Evolutionary conservation across 2,329 filamentous ascomycete species (phyloP).

Genomic region (Didymosphaeria variabile): DNA sequence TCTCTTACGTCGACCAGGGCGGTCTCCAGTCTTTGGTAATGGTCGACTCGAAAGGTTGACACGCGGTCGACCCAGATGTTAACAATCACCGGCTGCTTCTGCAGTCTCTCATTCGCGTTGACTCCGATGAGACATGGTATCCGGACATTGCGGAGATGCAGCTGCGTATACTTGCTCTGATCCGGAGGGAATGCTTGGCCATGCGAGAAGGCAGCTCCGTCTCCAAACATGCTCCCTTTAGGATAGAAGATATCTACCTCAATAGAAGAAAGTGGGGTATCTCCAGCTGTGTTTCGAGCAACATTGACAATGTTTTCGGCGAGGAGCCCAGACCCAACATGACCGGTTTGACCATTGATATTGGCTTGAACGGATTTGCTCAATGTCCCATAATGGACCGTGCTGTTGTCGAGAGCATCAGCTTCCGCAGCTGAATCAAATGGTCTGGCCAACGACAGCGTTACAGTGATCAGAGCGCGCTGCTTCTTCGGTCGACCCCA

Average conservation of each 20-base stretch:
- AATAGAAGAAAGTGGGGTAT: constrained; percentile 50
- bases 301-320: constrained; percentile 6
- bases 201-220: constrained; percentile 60
- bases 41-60: constrained; percentile 55
- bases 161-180: constrained; percentile 21
- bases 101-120: constrained; percentile 72
- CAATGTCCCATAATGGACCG: constrained; percentile 77
- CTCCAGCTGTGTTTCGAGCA: constrained; percentile 28
- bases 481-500: constrained; percentile 73
- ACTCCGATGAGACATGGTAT: constrained; percentile 76
- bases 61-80: constrained; percentile 69
- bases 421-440: constrained; percentile 67
- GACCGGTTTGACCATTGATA: constrained; percentile 41
- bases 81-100: constrained; percentile 72
- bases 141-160: constrained; percentile 66
- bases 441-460: constrained; percentile 63
- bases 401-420: constrained; percentile 73
- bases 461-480: constrained; percentile 68
- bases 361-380: constrained; percentile 70
- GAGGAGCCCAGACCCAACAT: not conserved
- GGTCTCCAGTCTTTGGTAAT: constrained; percentile 66
- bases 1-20: constrained; percentile 67
- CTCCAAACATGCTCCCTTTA: constrained; percentile 74
- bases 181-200: constrained; percentile 11
- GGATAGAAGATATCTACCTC: constrained; percentile 66